A percentile compares a stretch with the other conserved stretches of the same genome.
phyloP scores from a whole-genome alignment of 495 filamentous ascomycete species.

The Neurospora sp. region DNA sequence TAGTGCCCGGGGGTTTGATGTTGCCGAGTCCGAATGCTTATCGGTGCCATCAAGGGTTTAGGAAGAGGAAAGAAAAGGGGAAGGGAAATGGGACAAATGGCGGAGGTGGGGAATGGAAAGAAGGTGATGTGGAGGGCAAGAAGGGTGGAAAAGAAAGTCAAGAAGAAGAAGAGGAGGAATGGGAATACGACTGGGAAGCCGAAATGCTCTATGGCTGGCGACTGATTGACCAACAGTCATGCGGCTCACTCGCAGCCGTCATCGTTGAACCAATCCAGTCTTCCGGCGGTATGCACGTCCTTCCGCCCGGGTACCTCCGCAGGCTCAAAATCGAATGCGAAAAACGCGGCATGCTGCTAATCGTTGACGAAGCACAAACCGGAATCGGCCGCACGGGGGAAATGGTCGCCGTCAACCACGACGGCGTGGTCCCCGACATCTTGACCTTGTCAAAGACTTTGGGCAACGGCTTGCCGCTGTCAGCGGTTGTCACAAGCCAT shows the following conservation, averaged over 20 bases:
- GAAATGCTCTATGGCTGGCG: slow-evolving; percentile 46
- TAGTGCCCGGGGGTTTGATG: slow-evolving; percentile 24
- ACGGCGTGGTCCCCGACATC: slow-evolving; percentile 42
- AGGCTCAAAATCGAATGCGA: slow-evolving; percentile 38
- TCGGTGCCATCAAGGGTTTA: slow-evolving; percentile 34
- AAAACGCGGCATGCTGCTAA: slow-evolving; percentile 41
- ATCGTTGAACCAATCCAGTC: slow-evolving; percentile 47
- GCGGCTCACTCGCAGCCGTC: slow-evolving; percentile 44
- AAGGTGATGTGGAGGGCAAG: slow-evolving; percentile 1
- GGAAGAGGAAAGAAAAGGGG: slow-evolving; percentile 26
- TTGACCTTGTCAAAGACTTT: slow-evolving; percentile 45
- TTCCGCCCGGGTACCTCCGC: slow-evolving; percentile 37
- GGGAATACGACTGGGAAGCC: slow-evolving; percentile 48
- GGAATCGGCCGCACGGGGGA: slow-evolving; percentile 41
- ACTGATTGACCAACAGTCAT: slow-evolving; percentile 41
- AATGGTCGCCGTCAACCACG: slow-evolving; percentile 41
- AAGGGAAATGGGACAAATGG: slow-evolving; percentile 36
- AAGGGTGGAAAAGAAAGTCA: slow-evolving; percentile 16
- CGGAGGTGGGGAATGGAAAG: not conserved
- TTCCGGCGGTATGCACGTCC: slow-evolving; percentile 39
- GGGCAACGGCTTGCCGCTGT: slow-evolving; percentile 43
- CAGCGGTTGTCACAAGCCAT: slow-evolving; percentile 37
- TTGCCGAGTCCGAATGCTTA: slow-evolving; percentile 47
- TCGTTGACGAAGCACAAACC: slow-evolving; percentile 48
- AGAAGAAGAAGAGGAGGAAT: slow-evolving; percentile 32